These are phyloP conservation scores for Inonotus hispidus DNA, from an alignment of 1,284 basidiomycete genomes.

Conservation along the genomic window DNA sequence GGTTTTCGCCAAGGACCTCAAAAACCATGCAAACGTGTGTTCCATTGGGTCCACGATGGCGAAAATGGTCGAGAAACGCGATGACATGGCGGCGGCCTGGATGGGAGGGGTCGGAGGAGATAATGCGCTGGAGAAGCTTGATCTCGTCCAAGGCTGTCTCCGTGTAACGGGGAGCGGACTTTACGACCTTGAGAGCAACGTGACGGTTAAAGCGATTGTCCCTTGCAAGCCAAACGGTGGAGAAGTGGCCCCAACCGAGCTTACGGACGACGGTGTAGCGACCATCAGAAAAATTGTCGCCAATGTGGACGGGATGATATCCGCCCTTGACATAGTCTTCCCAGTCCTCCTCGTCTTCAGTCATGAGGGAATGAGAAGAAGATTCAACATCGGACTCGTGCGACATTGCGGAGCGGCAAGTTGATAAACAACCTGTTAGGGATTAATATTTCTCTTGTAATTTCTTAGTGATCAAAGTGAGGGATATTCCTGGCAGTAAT, in stretches of 20 bases:
- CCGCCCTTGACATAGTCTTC: slow-evolving; percentile 88
- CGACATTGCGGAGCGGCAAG: slow-evolving; percentile 28
- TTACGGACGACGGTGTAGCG: slow-evolving; percentile 92
- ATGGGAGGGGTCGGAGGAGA: slow-evolving; percentile 78
- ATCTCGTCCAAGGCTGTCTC: slow-evolving; percentile 99
- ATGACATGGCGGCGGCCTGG: slow-evolving; percentile 84
- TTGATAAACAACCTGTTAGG: too few species aligned
- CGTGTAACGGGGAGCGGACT: slow-evolving; percentile 94
- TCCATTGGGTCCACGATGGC: slow-evolving; percentile 94
- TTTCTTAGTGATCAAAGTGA: neutral
- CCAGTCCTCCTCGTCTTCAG: slow-evolving; percentile 80
- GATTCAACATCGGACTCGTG: slow-evolving; percentile 46
- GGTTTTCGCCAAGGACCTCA: slow-evolving; percentile 96
- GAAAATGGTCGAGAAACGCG: slow-evolving; percentile 95
- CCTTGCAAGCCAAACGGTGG: slow-evolving; percentile 88
- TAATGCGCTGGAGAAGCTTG: slow-evolving; percentile 93
- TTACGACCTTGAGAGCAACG: slow-evolving; percentile 98
- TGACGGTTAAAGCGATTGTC: slow-evolving; percentile 90
- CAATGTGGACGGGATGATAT: slow-evolving; percentile 95
- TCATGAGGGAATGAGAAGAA: slow-evolving; percentile 55
- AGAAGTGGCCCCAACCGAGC: slow-evolving; percentile 98
- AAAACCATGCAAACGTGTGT: slow-evolving; percentile 99
- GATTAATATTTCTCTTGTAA: neutral
- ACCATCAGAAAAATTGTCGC: slow-evolving; percentile 85
- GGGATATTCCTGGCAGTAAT: neutral